A percentile compares a stretch with the other conserved stretches of the same genome.
Conservation (phyloP, 1,139 yeast species). For the Pichia sp. region DNA sequence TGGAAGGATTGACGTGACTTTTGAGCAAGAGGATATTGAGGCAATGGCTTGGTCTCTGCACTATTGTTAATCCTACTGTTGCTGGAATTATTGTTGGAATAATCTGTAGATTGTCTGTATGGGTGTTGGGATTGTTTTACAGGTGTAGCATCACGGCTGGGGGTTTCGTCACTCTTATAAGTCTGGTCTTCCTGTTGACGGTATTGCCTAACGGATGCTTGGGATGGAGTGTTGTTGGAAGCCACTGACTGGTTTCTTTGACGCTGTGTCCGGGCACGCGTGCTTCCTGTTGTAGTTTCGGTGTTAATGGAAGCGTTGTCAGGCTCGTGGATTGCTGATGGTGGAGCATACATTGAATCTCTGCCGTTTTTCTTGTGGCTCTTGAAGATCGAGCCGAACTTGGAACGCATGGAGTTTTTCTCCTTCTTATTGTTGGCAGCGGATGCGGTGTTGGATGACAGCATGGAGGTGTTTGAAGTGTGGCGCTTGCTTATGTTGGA, state of each 20-base stretch:
- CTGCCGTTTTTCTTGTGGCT: constrained; percentile 50
- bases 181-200: neutral
- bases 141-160: neutral
- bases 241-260: constrained; percentile 17
- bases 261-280: constrained; percentile 10
- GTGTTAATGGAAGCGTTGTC: constrained; percentile 28
- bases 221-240: constrained; percentile 5
- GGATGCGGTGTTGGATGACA: constrained; percentile 14
- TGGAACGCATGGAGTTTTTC: constrained; percentile 55
- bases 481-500: constrained; percentile 11
- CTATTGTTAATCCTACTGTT: neutral
- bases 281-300: constrained; percentile 16
- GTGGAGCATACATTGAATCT: constrained; percentile 30
- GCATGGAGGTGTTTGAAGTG: constrained; percentile 16
- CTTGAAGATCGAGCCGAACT: constrained; percentile 75
- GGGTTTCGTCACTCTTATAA: neutral
- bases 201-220: neutral
- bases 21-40: neutral
- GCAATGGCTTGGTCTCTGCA: neutral
- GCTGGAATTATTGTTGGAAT: neutral
- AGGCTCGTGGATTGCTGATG: constrained; percentile 33
- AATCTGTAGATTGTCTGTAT: constrained; percentile 6
- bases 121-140: neutral
- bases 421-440: constrained; percentile 21
- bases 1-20: neutral